phyloP scores from a whole-genome alignment of 2,329 filamentous ascomycete species.

The Botrytis fabae region DNA sequence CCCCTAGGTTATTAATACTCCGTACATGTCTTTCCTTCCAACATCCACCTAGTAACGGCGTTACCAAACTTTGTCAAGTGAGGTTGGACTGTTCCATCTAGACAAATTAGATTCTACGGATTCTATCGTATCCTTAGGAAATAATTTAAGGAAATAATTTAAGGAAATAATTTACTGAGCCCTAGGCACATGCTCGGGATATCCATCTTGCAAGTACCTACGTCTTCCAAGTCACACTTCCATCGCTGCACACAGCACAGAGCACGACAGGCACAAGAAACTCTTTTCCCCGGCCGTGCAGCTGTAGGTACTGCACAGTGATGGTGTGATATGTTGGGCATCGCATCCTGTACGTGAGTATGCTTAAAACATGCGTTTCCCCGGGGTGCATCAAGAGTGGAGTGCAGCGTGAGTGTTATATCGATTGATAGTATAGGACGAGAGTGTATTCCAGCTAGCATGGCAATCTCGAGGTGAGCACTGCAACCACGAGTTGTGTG shows the following conservation, averaged over 20 bases:
- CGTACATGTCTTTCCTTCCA: constrained; percentile 9
- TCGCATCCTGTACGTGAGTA: constrained; percentile 1
- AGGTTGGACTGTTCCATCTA: background rate
- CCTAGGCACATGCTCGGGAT: background rate
- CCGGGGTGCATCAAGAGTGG: constrained; percentile 16
- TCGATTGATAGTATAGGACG: background rate
- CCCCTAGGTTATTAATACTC: background rate
- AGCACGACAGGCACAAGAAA: background rate
- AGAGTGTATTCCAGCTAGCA: background rate
- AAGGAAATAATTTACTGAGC: background rate
- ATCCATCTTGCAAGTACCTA: background rate
- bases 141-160: background rate
- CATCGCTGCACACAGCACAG: background rate
- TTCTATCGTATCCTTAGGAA: background rate
- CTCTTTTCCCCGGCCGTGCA: constrained; percentile 11
- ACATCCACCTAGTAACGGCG: background rate
- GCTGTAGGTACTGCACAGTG: background rate
- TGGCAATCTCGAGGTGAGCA: background rate
- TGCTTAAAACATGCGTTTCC: constrained; percentile 13
- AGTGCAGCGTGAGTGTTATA: background rate
- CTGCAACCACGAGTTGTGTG: background rate
- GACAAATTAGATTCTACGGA: constrained; percentile 2
- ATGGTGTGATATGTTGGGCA: background rate
- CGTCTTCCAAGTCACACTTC: background rate
- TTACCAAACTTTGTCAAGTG: background rate